Percentiles rank a stretch among this genome's conserved stretches.
Conservation (phyloP, 345 rosid genomes). For the Populus alba region DNA sequence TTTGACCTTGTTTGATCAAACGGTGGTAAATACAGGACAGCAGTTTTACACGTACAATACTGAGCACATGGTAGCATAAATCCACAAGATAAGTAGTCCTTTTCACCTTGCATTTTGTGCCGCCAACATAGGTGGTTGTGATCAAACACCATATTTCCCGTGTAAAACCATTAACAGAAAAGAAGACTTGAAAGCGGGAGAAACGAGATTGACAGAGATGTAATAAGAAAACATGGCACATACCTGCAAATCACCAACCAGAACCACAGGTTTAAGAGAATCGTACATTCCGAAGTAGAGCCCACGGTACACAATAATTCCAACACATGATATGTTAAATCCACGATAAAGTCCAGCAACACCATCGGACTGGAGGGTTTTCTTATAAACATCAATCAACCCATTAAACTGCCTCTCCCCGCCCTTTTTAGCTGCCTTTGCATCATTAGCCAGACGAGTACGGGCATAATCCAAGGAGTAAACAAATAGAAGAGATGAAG, state of each 20-base stretch:
- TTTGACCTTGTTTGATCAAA: neutral
- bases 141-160: neutral
- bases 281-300: constrained; percentile 35
- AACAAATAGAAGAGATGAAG: constrained; percentile 29
- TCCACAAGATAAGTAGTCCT: neutral
- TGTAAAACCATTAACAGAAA: neutral
- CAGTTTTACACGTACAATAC: neutral
- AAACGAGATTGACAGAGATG: no score
- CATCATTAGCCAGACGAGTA: constrained; percentile 35
- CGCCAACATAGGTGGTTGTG: no score
- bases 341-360: constrained; percentile 34
- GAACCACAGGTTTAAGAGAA: constrained; percentile 32
- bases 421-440: constrained; percentile 31
- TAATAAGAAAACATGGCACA: neutral
- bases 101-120: neutral
- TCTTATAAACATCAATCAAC: constrained; percentile 29
- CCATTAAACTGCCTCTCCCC: constrained; percentile 33
- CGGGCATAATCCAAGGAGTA: constrained; percentile 35
- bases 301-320: constrained; percentile 31
- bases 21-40: neutral
- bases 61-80: neutral
- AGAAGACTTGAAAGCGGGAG: no score
- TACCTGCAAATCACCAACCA: constrained; percentile 26
- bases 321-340: constrained; percentile 33
- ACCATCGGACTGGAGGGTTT: constrained; percentile 29